phyloP scores from a whole-genome alignment of 257 asterid genomes.

The Anisodus tanguticus region DNA sequence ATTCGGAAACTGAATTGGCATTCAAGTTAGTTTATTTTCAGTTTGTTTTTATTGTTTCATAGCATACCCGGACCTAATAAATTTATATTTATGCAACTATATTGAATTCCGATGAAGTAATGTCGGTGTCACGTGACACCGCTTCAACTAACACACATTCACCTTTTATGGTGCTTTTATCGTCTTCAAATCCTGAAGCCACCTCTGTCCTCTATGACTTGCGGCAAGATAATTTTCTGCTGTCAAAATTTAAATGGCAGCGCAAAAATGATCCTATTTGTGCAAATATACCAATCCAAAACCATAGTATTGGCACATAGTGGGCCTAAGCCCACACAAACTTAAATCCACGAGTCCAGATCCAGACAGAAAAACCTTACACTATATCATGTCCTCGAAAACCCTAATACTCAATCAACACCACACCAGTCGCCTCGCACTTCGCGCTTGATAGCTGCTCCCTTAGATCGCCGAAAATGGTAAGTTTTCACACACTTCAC shows the following conservation, averaged over 20 bases:
- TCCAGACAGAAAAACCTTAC: neutral
- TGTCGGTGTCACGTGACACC: too few relatives aligned
- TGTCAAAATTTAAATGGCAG: neutral
- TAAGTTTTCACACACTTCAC: neutral
- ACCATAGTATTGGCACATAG: neutral
- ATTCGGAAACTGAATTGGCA: too few relatives aligned
- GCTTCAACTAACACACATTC: too few relatives aligned
- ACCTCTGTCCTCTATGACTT: too few relatives aligned
- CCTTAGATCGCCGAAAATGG: slow-evolving; percentile 35
- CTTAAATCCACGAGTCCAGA: neutral
- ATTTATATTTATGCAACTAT: too few relatives aligned
- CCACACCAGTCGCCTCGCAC: neutral
- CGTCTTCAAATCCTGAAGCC: too few relatives aligned
- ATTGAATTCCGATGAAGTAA: too few relatives aligned
- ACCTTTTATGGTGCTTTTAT: too few relatives aligned
- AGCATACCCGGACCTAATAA: too few relatives aligned
- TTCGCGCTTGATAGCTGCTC: neutral
- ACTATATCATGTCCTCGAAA: neutral
- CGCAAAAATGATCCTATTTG: neutral
- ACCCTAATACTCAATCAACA: slow-evolving; percentile 15
- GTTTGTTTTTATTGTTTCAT: too few relatives aligned
- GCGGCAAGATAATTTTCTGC: too few relatives aligned
- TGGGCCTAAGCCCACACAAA: slow-evolving; percentile 21
- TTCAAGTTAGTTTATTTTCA: too few relatives aligned
- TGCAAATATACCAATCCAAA: neutral